Conservation (phyloP, 345 rosid genomes). For the Citrus trifoliata region DNA sequence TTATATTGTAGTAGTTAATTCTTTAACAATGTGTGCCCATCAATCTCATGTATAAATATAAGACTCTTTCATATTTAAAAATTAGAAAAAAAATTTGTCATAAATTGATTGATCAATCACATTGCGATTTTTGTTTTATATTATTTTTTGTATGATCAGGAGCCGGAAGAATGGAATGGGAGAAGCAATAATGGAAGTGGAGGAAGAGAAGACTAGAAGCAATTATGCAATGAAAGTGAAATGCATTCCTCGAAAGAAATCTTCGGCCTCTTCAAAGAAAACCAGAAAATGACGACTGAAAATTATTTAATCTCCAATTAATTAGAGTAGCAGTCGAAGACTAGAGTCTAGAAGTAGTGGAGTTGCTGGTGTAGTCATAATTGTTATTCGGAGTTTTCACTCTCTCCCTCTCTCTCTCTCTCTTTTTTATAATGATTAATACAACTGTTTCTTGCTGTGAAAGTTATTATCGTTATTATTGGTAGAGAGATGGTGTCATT, state of each 20-base stretch:
- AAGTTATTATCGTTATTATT: background rate
- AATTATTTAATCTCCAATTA: background rate
- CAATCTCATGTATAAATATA: no score
- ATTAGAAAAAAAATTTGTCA: background rate
- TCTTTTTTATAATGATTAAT: background rate
- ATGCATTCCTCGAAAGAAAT: slow-evolving; percentile 64
- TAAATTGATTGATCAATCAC: background rate
- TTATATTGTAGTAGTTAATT: background rate
- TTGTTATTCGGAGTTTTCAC: background rate
- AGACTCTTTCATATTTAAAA: no score
- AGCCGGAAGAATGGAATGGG: slow-evolving; percentile 23
- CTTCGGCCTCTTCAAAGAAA: slow-evolving; percentile 42
- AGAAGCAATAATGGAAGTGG: slow-evolving; percentile 10
- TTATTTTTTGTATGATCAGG: slow-evolving; percentile 19
- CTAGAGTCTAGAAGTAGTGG: background rate
- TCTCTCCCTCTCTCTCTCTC: no score
- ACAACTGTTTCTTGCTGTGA: background rate
- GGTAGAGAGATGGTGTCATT: no score
- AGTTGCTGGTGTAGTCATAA: slow-evolving; percentile 2
- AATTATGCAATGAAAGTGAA: slow-evolving; percentile 44
- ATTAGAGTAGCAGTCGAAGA: background rate
- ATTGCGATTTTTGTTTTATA: background rate
- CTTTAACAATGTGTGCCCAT: background rate
- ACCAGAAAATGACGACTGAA: slow-evolving; percentile 28
- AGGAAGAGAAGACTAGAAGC: slow-evolving; percentile 23